These are phyloP conservation scores for Inonotus obliquus DNA, from an alignment of 1,284 basidiomycete species.

Conservation along the genomic window DNA sequence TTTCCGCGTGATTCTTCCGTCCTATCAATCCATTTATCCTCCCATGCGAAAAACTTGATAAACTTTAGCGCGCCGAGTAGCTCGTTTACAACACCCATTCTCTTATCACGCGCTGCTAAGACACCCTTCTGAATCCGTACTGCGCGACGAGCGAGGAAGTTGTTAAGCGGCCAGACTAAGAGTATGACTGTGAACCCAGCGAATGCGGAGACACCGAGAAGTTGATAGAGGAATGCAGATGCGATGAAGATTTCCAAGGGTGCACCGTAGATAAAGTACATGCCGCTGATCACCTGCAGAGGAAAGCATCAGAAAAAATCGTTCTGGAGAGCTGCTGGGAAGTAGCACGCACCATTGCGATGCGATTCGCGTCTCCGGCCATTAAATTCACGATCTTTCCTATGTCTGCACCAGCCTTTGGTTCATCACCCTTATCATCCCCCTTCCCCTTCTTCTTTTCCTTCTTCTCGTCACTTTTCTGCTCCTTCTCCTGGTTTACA, in stretches of 20 bases:
- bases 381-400: conserved; percentile 80
- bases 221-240: conserved; percentile 75
- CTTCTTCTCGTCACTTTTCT: conserved; percentile 34
- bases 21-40: conserved; percentile 65
- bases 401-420: conserved; percentile 64
- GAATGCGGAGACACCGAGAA: conserved; percentile 79
- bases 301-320: neutral
- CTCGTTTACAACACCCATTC: conserved; percentile 85
- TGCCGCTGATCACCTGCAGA: conserved; percentile 7
- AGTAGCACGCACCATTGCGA: conserved; percentile 50
- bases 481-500: conserved; percentile 45
- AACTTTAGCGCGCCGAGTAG: conserved; percentile 79
- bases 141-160: conserved; percentile 53
- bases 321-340: neutral
- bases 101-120: conserved; percentile 71
- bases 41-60: conserved; percentile 87
- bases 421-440: conserved; percentile 45
- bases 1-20: conserved; percentile 51
- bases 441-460: conserved; percentile 23
- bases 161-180: conserved; percentile 73
- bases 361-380: conserved; percentile 39
- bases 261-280: neutral
- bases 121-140: conserved; percentile 72
- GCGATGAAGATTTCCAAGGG: conserved; percentile 70
- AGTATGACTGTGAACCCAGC: conserved; percentile 79